Evolutionary conservation across 352 stramenopile genomes (phyloP), one percentile per base, ranked within the genome.

Genomic region (Pythium biforme): DNA sequence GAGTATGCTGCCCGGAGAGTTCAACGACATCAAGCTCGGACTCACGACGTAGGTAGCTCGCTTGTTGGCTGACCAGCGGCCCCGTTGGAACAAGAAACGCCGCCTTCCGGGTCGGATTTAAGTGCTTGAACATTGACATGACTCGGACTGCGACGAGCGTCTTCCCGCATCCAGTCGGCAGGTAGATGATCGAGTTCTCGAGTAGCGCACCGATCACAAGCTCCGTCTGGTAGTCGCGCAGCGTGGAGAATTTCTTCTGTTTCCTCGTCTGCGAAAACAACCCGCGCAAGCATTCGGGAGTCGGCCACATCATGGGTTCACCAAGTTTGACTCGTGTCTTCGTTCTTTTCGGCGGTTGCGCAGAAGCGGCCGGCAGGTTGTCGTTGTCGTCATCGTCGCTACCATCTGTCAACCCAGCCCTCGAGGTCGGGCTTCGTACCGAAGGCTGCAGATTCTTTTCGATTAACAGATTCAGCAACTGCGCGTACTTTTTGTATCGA

Each of bases 161-260:
- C 65, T 94, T 94, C 4, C 84, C 82, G 39, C 79, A 84, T 22
- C 84, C 84, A 23, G 82, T 94, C 15, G 84, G 84, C 2, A 94
- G 52, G 53, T 92, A 94, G 37, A 90, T 75, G 47, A 94, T 86
- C 3, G 82, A 90, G 66, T 92, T 94, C 53, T 91, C 81, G 11
- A 90, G 68, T 53, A 92, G 61, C 9, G 82, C 79, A 27, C 77
- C 89, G 2, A 94, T 33, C 27, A 75, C 75, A 4, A 91, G 59
- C 57, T 94, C 84, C 33, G 87, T 64, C 62, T 94, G 84, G 39
- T 94, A 94, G 12, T 66, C 46, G 37, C 82, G 71, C 48, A 94
- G 55, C 6, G 55, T 57, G 0, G 79, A 89, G 57, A 90, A 75
- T 17, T 55, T 69, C 14, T 23, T 52, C 6, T 83, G 79, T 0